phyloP scores from a whole-genome alignment of 2,329 filamentous ascomycete genomes.

The Trichophyton simii region DNA sequence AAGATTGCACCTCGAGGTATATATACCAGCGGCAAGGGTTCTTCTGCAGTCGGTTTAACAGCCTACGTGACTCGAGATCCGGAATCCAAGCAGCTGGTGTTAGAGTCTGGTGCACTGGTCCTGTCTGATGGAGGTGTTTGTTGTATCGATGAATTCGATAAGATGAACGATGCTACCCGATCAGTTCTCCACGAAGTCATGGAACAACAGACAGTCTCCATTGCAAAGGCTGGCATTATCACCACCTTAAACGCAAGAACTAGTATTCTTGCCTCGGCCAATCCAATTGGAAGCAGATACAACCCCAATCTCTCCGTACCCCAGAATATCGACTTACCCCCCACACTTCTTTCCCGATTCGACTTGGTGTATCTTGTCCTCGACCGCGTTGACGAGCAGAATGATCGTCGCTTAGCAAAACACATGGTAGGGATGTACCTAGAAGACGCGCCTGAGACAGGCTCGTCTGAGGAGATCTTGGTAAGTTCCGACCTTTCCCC shows the following conservation, averaged over 20 bases:
- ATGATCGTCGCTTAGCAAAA: constrained; percentile 75
- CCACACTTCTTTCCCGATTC: constrained; percentile 87
- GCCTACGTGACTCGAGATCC: constrained; percentile 66
- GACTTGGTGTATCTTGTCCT: constrained; percentile 94
- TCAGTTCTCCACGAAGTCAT: constrained; percentile 69
- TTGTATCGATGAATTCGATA: constrained; percentile 70
- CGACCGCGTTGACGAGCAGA: constrained; percentile 82
- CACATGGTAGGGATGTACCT: constrained; percentile 95
- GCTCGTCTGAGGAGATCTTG: constrained; percentile 61
- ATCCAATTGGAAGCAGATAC: constrained; percentile 95
- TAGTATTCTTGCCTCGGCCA: constrained; percentile 90
- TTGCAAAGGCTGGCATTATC: constrained; percentile 67
- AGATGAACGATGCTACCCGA: constrained; percentile 63
- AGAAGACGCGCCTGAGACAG: constrained; percentile 84
- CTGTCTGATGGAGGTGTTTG: constrained; percentile 63
- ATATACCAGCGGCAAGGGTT: constrained; percentile 65
- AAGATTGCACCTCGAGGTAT: constrained; percentile 87
- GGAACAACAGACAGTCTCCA: constrained; percentile 69
- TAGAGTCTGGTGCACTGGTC: constrained; percentile 62
- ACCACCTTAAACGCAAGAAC: constrained; percentile 89
- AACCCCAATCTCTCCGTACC: constrained; percentile 91
- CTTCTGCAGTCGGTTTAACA: constrained; percentile 62
- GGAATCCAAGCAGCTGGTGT: constrained; percentile 59
- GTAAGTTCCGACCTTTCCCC: constrained; percentile 39
- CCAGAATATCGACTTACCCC: constrained; percentile 94